Evolutionary conservation across 2,329 filamentous ascomycete genomes (phyloP), one percentile per base, ranked within the genome.

Genomic region (Fusarium buxicola): DNA sequence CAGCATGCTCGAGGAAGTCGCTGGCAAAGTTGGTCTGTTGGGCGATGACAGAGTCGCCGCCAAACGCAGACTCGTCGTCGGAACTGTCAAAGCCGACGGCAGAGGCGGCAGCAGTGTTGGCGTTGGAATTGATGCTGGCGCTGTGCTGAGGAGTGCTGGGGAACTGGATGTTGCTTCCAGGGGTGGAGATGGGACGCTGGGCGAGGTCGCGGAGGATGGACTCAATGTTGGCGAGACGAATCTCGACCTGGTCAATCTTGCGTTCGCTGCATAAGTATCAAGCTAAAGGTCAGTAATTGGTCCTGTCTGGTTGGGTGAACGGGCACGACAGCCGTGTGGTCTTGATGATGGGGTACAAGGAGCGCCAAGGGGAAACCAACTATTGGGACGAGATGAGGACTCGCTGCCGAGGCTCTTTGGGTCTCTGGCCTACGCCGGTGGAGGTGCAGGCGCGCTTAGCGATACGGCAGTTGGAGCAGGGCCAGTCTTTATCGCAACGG

Each of bases 381-480:
- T 87, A 87, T 79, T 86, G 84, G 38, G 83, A 84, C 3, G 84
- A 86, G 56, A 87, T 86, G 60, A 87, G 76, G 34, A 87, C 84
- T 48, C 84, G 77, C 66, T 86, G 84, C 35, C 84, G 78, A 39
- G 78, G 75, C 68, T 86, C 84, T 69, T 82, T 84, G 24, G 83
- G 81, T 57, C 82, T 80, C 67, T 86, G 84, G 8, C 82, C 81
- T 11, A 78, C 75, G 4, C 84, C 84, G 1, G 82, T 85, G 5
- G 83, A 86, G 55, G 82, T 85, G 68, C 84, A 87, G 11, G 77
- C 69, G 8, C 84, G 77, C 60, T 81, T 81, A 25, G 83, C 82
- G 21, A 79, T 83, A 30, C 81, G 79, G 67, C 84, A 87, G 66
- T 86, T 86, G 48, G 84, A 82, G 70, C 84, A 87, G 24, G 84